phyloP scores from a whole-genome alignment of 2,329 filamentous ascomycete species.

The Diaporthe sp. region DNA sequence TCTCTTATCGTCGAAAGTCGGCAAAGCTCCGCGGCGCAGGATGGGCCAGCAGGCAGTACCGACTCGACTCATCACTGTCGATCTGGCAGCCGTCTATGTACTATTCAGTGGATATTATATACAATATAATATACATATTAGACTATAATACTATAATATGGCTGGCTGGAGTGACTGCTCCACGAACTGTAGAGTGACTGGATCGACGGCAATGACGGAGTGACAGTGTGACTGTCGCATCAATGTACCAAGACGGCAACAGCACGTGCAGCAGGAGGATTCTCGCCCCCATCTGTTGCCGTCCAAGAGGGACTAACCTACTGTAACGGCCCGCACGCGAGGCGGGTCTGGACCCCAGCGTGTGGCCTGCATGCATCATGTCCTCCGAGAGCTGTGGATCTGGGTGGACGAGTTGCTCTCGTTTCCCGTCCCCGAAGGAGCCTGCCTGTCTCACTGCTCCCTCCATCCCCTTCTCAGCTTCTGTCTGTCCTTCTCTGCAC shows the following conservation, averaged over 20 bases:
- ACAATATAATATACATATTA: neutral
- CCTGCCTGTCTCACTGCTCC: neutral
- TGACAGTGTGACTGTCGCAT: constrained; percentile 15
- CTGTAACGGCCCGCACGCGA: constrained; percentile 26
- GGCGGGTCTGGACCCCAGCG: constrained; percentile 24
- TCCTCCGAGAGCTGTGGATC: neutral
- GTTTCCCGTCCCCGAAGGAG: constrained; percentile 16
- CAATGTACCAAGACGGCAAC: constrained; percentile 18
- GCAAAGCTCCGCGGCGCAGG: constrained; percentile 10
- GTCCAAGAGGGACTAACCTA: neutral
- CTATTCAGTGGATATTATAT: neutral
- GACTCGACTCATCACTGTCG: neutral
- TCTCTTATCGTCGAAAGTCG: constrained; percentile 14
- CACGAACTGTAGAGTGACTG: neutral
- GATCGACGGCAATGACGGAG: neutral
- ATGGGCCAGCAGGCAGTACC: neutral
- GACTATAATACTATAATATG: neutral
- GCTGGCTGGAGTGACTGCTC: neutral
- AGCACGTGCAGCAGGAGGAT: constrained; percentile 25
- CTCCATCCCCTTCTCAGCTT: neutral
- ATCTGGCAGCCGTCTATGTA: neutral
- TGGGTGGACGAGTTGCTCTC: constrained; percentile 4
- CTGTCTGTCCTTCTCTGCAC: constrained; percentile 17
- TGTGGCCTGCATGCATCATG: constrained; percentile 18
- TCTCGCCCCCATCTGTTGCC: constrained; percentile 10